These are phyloP conservation scores for Triticum turgidum DNA, from an alignment of 176 grass and related monocot species.

Conservation along the genomic window DNA sequence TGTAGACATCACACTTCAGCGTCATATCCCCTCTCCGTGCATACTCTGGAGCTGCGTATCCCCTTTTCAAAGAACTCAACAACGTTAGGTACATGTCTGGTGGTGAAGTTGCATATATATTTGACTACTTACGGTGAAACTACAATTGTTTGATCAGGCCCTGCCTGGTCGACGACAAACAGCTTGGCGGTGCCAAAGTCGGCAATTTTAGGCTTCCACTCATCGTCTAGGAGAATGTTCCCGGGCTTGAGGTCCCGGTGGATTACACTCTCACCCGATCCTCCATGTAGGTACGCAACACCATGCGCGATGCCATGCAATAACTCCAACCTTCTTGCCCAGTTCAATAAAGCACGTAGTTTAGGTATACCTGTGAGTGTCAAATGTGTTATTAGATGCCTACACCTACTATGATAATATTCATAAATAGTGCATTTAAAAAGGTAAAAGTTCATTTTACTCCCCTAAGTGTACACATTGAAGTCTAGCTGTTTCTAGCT, in stretches of 20 bases:
- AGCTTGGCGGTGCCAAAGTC: constrained; percentile 25
- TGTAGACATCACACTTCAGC: neutral
- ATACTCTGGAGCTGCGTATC: neutral
- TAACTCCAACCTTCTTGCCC: constrained; percentile 16
- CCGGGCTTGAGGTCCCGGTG: constrained; percentile 33
- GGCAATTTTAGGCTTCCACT: constrained; percentile 25
- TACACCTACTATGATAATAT: neutral
- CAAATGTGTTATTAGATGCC: neutral
- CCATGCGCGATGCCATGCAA: neutral
- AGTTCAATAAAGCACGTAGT: neutral
- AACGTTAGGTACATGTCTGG: neutral
- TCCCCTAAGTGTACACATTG: neutral
- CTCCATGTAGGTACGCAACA: constrained; percentile 27
- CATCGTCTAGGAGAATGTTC: constrained; percentile 22
- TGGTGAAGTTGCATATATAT: neutral
- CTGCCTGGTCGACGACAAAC: neutral
- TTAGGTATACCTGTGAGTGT: neutral
- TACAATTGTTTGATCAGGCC: neutral
- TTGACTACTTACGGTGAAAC: neutral
- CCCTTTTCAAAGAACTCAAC: neutral
- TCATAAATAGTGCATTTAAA: neutral
- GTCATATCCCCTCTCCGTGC: neutral
- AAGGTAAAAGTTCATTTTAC: neutral
- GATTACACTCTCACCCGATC: constrained; percentile 4
- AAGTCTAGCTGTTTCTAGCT: too few species aligned